These are phyloP conservation scores for Colletotrichum gloeosporioides DNA, from an alignment of 2,329 filamentous ascomycete genomes.

Conservation along the genomic window DNA sequence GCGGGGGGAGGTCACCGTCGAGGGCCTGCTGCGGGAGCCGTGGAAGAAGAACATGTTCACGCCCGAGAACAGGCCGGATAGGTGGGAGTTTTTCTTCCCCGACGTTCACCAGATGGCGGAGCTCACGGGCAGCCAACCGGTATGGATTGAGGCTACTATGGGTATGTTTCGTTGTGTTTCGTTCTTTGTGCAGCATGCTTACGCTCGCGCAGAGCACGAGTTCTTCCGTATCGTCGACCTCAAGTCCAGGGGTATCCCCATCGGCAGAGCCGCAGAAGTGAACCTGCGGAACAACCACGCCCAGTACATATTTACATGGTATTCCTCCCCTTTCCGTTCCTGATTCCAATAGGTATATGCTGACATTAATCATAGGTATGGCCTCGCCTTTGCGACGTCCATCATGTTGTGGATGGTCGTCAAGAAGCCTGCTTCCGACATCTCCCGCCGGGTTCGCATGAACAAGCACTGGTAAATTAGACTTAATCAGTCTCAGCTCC, in stretches of 20 bases:
- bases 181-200: background rate
- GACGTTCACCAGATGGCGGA: slow-evolving; percentile 92
- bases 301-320: slow-evolving; percentile 99
- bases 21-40: slow-evolving; percentile 85
- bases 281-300: slow-evolving; percentile 95
- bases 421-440: slow-evolving; percentile 80
- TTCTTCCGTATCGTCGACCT: slow-evolving; percentile 78
- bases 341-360: background rate
- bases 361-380: slow-evolving; percentile 69
- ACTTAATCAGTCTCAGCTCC: background rate
- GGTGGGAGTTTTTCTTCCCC: slow-evolving; percentile 91
- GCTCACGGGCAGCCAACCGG: slow-evolving; percentile 80
- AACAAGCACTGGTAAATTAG: slow-evolving; percentile 72
- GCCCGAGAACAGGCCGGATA: slow-evolving; percentile 83
- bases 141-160: slow-evolving; percentile 98
- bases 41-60: slow-evolving; percentile 99
- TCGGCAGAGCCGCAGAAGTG: slow-evolving; percentile 86
- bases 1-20: slow-evolving; percentile 73
- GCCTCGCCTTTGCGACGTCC: slow-evolving; percentile 80
- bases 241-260: slow-evolving; percentile 82
- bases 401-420: slow-evolving; percentile 98
- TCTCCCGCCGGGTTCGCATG: slow-evolving; percentile 75
- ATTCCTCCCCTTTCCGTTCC: slow-evolving; percentile 26
- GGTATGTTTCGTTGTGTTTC: slow-evolving; percentile 51
- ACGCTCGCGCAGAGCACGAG: slow-evolving; percentile 68